Base-by-base conservation (phyloP, 257 asterid species). In the Nicotiana obtusifolia region DNA sequence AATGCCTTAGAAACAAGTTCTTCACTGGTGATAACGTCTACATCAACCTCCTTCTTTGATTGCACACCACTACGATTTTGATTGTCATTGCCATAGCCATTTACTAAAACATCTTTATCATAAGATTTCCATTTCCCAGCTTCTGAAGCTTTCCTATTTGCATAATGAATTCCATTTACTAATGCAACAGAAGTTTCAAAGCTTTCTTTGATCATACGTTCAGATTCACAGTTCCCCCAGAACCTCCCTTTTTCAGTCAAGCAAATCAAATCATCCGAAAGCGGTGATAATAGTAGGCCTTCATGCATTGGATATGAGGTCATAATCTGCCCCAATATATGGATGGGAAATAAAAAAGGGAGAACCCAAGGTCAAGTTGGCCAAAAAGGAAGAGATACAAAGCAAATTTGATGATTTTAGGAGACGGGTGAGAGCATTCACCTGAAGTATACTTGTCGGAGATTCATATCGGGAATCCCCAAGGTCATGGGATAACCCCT, bases 1-100 rank as follows among this genome's bases (percentile, higher is more conserved):
- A 91, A 76, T 82, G 97, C 90, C 86, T 88, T 90, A 44, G 95
- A 94, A 85, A 91, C 90, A 79, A 94, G 91, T 69, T 90, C 97
- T 68, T 92, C 98, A 85, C 89, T 87, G 22, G 88, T 92, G 67
- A 81, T 84, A 81, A 61, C 22, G 76, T 93, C 91, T 56, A 81
- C 20, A 80, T 91, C 90, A 80, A 83, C 73, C 80, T 91, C 98
- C 89, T 88, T 97, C 89, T 88, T 90, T 57, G 35, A 54, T 73
- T 75, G 85, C 81, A 87, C 83, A 84, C 77, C 84, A 14, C 44
- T 33, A 33, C 82, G 84, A 80, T 87, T 84, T 86, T 80, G 81
- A 54, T 49, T 57, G 53, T 30, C 83, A 57, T 82, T 75, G 54
- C 26, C 78, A 80, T 81, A 87, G 76, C 80, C 84, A 82, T 77